These are phyloP conservation scores for Lentinula aciculospora DNA, from an alignment of 768 basidiomycete species.

Conservation along the genomic window DNA sequence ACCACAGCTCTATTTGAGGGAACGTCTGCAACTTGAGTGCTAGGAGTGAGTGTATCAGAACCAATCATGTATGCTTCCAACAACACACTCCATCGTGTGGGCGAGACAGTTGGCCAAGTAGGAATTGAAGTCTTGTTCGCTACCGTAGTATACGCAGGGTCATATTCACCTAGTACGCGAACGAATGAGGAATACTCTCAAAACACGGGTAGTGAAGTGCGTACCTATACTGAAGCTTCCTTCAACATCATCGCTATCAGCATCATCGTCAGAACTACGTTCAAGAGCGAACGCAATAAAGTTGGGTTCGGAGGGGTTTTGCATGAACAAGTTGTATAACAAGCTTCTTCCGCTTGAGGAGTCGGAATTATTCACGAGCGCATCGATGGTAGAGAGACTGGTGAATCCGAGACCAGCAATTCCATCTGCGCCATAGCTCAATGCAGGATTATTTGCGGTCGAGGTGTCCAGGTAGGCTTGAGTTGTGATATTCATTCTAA, in stretches of 20 bases:
- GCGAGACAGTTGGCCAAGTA: conserved; percentile 64
- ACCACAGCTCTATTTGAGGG: conserved; percentile 70
- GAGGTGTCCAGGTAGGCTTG: conserved; percentile 72
- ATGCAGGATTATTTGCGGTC: conserved; percentile 63
- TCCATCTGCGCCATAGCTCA: conserved; percentile 65
- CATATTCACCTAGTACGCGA: conserved; percentile 57
- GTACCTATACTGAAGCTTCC: conserved; percentile 72
- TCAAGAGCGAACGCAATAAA: conserved; percentile 77
- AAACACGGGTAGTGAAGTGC: conserved; percentile 10
- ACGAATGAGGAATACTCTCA: not conserved
- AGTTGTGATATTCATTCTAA: conserved; percentile 53
- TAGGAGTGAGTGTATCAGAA: conserved; percentile 42
- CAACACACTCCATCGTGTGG: conserved; percentile 72
- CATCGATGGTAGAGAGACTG: conserved; percentile 68
- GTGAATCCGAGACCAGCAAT: conserved; percentile 77
- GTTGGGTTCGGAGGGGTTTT: conserved; percentile 68
- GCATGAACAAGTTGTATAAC: conserved; percentile 69
- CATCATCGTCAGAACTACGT: conserved; percentile 44
- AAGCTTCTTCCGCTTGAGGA: conserved; percentile 60
- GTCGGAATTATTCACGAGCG: conserved; percentile 49
- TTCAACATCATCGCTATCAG: conserved; percentile 52
- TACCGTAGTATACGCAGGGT: conserved; percentile 56
- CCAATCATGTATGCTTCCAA: conserved; percentile 69
- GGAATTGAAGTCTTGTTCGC: conserved; percentile 53
- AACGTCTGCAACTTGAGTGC: conserved; percentile 47